These are phyloP conservation scores for Iberis pinnata DNA, from an alignment of 345 rosid species.

Conservation along the genomic window DNA sequence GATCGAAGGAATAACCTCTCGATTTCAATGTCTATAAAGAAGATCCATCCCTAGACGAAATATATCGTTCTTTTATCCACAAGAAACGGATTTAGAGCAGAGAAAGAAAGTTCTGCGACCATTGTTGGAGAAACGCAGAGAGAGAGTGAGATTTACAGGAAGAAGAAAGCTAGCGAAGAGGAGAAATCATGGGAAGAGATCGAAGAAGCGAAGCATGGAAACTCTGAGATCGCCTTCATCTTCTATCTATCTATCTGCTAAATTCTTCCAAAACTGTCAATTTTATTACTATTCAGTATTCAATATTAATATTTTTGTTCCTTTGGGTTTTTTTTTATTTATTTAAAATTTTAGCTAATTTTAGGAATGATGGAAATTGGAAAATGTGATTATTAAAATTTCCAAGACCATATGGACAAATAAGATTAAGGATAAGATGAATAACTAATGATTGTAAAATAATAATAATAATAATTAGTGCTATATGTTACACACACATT, in stretches of 20 bases:
- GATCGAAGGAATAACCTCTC: conserved; percentile 17
- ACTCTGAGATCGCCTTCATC: conserved; percentile 26
- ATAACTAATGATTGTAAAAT: too few relatives aligned
- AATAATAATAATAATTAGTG: too few relatives aligned
- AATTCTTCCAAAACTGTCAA: conserved; percentile 18
- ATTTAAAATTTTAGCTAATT: too few relatives aligned
- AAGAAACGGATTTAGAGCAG: not conserved
- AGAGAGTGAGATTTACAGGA: conserved; percentile 12
- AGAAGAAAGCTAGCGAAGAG: not conserved
- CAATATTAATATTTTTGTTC: too few relatives aligned
- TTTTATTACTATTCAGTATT: too few relatives aligned
- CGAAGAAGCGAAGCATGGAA: conserved; percentile 15
- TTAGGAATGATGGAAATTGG: too few relatives aligned
- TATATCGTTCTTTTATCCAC: not conserved
- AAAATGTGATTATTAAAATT: too few relatives aligned
- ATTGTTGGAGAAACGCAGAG: conserved; percentile 9
- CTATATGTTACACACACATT: too few relatives aligned
- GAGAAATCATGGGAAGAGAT: not conserved
- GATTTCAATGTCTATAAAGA: conserved; percentile 12
- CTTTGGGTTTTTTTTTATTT: too few relatives aligned
- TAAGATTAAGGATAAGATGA: too few relatives aligned
- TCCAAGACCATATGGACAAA: too few relatives aligned
- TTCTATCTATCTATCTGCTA: not conserved
- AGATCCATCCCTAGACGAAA: too few relatives aligned
- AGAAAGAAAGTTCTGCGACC: not conserved